Evolutionary conservation across 2,329 filamentous ascomycete genomes (phyloP).

Genomic region (Pseudogymnoascus sp.): DNA sequence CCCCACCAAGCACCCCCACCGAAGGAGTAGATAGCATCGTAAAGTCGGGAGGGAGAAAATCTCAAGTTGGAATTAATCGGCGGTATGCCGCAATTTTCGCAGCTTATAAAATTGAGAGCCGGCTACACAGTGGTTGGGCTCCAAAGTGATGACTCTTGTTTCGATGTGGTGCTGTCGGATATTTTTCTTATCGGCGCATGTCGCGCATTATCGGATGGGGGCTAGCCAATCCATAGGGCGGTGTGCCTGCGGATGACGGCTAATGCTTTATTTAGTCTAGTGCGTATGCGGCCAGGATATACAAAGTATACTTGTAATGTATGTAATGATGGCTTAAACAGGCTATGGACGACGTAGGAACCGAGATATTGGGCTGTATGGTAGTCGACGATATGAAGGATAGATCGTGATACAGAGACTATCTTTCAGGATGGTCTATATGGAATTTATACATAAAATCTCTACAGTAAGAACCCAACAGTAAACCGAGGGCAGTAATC

Average conservation of each 20-base stretch:
- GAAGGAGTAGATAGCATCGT: conserved; percentile 7
- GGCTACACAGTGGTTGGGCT: neutral
- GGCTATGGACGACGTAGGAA: too few relatives aligned
- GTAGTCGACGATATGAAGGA: too few relatives aligned
- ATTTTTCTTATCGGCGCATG: conserved; percentile 1
- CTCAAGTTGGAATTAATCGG: neutral
- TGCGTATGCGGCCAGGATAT: too few relatives aligned
- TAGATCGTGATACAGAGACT: too few relatives aligned
- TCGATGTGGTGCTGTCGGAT: neutral
- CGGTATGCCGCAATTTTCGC: neutral
- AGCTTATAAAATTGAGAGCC: neutral
- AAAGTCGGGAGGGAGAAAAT: neutral
- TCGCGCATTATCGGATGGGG: conserved; percentile 3
- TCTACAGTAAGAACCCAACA: neutral
- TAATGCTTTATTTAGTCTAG: neutral
- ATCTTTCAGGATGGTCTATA: neutral
- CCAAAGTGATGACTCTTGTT: neutral
- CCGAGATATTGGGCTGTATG: too few relatives aligned
- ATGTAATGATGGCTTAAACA: too few relatives aligned
- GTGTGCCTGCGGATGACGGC: neutral
- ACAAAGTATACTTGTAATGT: too few relatives aligned
- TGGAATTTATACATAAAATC: neutral
- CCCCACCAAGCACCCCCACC: conserved; percentile 48
- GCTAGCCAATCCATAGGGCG: neutral
- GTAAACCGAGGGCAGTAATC: neutral